Conservation (phyloP, 768 basidiomycete genomes). For the Mrakia hoshinonis region DNA sequence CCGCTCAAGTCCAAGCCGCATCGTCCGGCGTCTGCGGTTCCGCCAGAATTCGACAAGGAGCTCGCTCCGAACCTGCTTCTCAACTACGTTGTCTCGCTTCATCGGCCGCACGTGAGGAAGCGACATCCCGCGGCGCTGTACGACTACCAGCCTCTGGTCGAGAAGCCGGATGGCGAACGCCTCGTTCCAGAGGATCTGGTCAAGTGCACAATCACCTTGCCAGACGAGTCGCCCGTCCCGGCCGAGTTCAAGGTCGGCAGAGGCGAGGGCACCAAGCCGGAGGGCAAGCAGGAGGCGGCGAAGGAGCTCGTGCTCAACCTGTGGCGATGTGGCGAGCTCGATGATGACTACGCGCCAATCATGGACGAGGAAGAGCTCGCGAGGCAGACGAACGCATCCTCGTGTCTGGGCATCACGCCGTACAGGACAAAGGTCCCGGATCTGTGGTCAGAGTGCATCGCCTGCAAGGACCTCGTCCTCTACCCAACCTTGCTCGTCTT, state of each 20-base stretch:
- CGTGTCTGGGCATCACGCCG: not conserved
- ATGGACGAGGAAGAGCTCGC: not conserved
- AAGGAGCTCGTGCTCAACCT: slow-evolving; percentile 1
- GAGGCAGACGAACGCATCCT: not conserved
- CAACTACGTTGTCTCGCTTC: slow-evolving; percentile 14
- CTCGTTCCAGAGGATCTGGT: not conserved
- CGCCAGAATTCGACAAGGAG: not conserved
- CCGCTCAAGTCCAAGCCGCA: not conserved
- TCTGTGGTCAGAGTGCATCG: slow-evolving; percentile 8
- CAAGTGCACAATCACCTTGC: slow-evolving; percentile 17
- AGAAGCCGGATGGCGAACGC: not conserved
- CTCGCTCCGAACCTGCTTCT: slow-evolving; percentile 12
- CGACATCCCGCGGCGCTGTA: not conserved
- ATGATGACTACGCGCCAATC: slow-evolving; percentile 15
- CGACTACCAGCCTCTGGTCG: not conserved
- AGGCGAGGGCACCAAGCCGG: not conserved
- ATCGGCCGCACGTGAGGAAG: slow-evolving; percentile 8
- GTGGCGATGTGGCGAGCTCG: slow-evolving; percentile 23
- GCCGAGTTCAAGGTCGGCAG: not conserved
- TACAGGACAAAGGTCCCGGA: slow-evolving; percentile 6
- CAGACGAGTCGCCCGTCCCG: slow-evolving; percentile 7
- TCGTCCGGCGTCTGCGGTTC: not conserved
- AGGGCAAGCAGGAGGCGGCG: slow-evolving; percentile 11
- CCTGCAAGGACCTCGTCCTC: not conserved
- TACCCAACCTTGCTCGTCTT: slow-evolving; percentile 21